Evolutionary conservation across 2,329 filamentous ascomycete species (phyloP), one percentile per base, ranked within the genome.

Genomic region (Xylariaceae sp.): DNA sequence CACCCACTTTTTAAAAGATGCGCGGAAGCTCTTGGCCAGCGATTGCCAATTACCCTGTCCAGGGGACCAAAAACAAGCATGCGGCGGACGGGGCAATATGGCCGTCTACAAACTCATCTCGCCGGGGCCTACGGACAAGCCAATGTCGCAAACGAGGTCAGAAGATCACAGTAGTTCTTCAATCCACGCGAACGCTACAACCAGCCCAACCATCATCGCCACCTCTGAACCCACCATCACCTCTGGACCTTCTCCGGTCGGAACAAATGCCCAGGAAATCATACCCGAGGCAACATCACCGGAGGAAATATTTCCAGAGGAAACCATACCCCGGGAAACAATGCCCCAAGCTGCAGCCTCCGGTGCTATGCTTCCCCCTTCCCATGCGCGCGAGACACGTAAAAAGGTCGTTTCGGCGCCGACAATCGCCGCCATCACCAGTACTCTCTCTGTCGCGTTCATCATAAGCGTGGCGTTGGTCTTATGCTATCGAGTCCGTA

Each of bases 361-460:
- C 26, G 27, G n/a, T 11, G 30, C 40, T 31, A 47, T 43, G n/a
- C 54, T 30, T 19, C 53, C 40, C 30, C 35, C 56, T 8, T 19
- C 54, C 3, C 6, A 50, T 1, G 47, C 35, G 41, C 54, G 56
- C n/a, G 54, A 50, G 12, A 5, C 45, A 3, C 42, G 54, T 3
- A 30, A 41, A 6, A 32, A 41, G 11, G 41, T 58, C 3, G 35
- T 60, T 7, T 49, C 61, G 5, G 32, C 58, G 1, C 41, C 59
- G 5, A 60, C 62, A 6, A 57, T 67, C 9, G 64, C 59, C 26
- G 66, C 63, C 0, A 55, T 68, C 39, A 58, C 60, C 2, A 64
- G 62, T 8, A 63, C 60, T 50, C 32, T 68, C n/a, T 65, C 63
- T 0, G 64, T 62, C 6, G 61, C 60, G 4, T 45, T 67, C 3